Conservation (phyloP, 306 rosid species). For the Quercus glauca region DNA sequence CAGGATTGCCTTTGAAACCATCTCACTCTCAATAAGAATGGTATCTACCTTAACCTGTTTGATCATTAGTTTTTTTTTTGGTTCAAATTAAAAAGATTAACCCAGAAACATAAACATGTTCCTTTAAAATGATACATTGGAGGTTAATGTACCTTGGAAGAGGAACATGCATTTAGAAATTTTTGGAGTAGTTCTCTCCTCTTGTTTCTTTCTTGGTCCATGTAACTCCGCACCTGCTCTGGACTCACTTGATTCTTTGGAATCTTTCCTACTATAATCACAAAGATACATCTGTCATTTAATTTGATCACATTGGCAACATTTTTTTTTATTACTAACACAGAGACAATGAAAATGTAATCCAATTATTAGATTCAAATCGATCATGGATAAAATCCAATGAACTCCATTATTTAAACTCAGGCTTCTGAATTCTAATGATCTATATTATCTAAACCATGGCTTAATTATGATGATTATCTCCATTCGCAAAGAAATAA, state of each 20-base stretch:
- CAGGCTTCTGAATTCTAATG: background rate
- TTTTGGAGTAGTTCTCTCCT: conserved; percentile 63
- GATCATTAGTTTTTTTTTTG: background rate
- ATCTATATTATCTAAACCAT: background rate
- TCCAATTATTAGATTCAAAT: background rate
- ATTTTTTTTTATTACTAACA: background rate
- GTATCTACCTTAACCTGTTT: conserved; percentile 72
- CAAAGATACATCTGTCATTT: background rate
- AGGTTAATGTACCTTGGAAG: conserved; percentile 44
- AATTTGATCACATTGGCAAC: background rate
- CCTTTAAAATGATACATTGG: background rate
- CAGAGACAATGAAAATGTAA: background rate
- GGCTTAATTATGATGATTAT: background rate
- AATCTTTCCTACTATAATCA: conserved; percentile 69
- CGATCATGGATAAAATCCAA: background rate
- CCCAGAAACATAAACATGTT: background rate
- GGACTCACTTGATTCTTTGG: conserved; percentile 70
- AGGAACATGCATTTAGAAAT: conserved; percentile 53
- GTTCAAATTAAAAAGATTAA: background rate
- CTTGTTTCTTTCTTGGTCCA: conserved; percentile 73
- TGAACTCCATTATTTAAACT: background rate
- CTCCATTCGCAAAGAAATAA: too few relatives aligned
- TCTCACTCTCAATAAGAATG: conserved; percentile 69
- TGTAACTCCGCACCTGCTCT: conserved; percentile 55
- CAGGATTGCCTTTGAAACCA: conserved; percentile 57